phyloP scores from a whole-genome alignment of 768 basidiomycete genomes.

The Grammothele lineata region DNA sequence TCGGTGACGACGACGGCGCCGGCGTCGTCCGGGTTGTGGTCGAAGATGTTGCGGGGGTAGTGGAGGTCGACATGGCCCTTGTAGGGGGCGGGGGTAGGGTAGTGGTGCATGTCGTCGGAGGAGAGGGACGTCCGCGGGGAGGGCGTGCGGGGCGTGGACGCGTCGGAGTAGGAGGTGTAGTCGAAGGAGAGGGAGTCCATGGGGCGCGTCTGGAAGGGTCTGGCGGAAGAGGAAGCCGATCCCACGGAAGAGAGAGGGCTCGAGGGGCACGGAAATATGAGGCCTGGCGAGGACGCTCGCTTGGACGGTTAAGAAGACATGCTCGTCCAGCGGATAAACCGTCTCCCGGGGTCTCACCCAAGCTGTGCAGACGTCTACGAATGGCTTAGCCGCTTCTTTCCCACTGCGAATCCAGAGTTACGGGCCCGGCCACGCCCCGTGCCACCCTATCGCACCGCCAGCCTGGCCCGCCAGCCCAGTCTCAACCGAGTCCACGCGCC shows the following conservation, averaged over 20 bases:
- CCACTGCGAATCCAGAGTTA: slow-evolving; percentile 3
- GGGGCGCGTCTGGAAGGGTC: slow-evolving; percentile 12
- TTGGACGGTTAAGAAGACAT: slow-evolving; percentile 1
- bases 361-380: slow-evolving; percentile 10
- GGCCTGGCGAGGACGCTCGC: slow-evolving; percentile 3
- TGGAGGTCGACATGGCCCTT: slow-evolving; percentile 41
- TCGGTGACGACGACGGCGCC: slow-evolving; percentile 33
- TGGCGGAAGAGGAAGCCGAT: slow-evolving; percentile 16
- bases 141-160: slow-evolving; percentile 69
- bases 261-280: slow-evolving; percentile 9
- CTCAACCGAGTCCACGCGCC: no score
- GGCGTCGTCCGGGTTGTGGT: slow-evolving; percentile 41
- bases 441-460: slow-evolving; percentile 11
- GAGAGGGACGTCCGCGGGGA: slow-evolving; percentile 58
- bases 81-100: slow-evolving; percentile 30
- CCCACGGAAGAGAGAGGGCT: slow-evolving; percentile 12
- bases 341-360: slow-evolving; percentile 10
- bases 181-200: slow-evolving; percentile 52
- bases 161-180: slow-evolving; percentile 63
- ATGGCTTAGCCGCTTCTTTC: slow-evolving; percentile 12
- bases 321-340: slow-evolving; percentile 5
- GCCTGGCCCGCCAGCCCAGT: background rate
- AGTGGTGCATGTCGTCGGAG: slow-evolving; percentile 32
- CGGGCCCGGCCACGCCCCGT: slow-evolving; percentile 8
- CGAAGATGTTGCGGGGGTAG: slow-evolving; percentile 49